phyloP scores from a whole-genome alignment of 257 asterid species.

The Lithospermum erythrorhizon region DNA sequence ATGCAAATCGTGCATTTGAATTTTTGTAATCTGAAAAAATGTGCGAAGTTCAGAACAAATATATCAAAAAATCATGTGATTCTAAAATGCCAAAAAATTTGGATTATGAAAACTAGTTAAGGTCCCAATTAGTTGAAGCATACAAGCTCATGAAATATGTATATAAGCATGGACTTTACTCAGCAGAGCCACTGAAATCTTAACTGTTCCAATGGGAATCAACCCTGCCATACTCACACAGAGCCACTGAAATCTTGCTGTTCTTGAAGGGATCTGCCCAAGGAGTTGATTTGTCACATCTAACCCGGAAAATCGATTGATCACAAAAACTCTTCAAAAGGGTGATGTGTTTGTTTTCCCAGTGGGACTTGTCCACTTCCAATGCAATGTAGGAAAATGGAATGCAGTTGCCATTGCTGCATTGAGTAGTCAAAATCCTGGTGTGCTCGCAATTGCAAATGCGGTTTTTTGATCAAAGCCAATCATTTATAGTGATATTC shows the following conservation, averaged over 20 bases:
- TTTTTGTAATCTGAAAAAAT: too few relatives aligned
- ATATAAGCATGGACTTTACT: too few relatives aligned
- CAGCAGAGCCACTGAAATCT: too few relatives aligned
- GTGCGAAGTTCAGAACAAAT: too few relatives aligned
- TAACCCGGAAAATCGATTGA: slow-evolving; percentile 8
- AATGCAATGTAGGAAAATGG: slow-evolving; percentile 5
- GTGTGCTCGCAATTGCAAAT: slow-evolving; percentile 1
- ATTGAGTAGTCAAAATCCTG: slow-evolving; percentile 14
- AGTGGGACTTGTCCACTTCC: slow-evolving; percentile 13
- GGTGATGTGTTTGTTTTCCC: slow-evolving; percentile 15
- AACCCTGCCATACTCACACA: slow-evolving; percentile 17
- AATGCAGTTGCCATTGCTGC: slow-evolving; percentile 14
- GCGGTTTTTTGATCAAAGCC: slow-evolving; percentile 14
- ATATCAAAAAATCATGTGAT: too few relatives aligned
- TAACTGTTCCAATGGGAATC: slow-evolving; percentile 4
- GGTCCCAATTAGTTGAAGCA: too few relatives aligned
- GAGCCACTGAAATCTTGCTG: slow-evolving; percentile 10
- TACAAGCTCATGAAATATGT: too few relatives aligned
- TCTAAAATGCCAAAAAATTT: too few relatives aligned
- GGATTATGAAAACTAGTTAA: too few relatives aligned
- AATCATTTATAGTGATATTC: slow-evolving; percentile 1
- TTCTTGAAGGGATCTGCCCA: slow-evolving; percentile 8
- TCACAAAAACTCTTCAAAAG: slow-evolving; percentile 6
- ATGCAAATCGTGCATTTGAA: too few relatives aligned
- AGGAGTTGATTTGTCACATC: slow-evolving; percentile 13